phyloP scores from a whole-genome alignment of 805 yeast species.

The Ogataea zsoltii region DNA sequence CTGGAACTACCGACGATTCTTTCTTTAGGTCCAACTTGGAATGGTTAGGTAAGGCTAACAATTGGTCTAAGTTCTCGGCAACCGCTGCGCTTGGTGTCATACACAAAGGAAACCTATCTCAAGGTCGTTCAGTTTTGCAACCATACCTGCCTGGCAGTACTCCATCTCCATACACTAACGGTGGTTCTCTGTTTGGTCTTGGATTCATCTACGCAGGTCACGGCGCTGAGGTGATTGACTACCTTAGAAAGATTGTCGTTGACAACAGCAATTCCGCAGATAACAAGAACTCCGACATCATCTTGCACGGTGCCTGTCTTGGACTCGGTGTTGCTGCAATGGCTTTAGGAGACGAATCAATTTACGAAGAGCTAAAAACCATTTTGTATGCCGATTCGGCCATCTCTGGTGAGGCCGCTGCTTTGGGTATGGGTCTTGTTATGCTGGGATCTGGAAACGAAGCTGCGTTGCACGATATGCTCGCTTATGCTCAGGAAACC shows the following conservation, averaged over 20 bases:
- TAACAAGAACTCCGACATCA: constrained; percentile 68
- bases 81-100: constrained; percentile 98
- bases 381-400: constrained; percentile 90
- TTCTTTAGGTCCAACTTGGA: constrained; percentile 89
- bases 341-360: constrained; percentile 75
- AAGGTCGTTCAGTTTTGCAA: constrained; percentile 81
- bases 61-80: constrained; percentile 97
- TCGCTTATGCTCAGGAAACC: constrained; percentile 89
- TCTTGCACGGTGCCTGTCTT: constrained; percentile 92
- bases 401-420: constrained; percentile 94
- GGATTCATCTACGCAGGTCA: constrained; percentile 96
- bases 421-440: constrained; percentile 91
- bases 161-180: constrained; percentile 86
- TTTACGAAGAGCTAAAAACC: constrained; percentile 80
- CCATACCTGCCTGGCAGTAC: constrained; percentile 87
- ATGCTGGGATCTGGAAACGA: constrained; percentile 89
- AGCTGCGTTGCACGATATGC: constrained; percentile 72
- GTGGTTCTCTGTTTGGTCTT: constrained; percentile 91
- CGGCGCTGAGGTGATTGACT: constrained; percentile 83
- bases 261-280: constrained; percentile 47
- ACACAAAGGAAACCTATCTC: constrained; percentile 90
- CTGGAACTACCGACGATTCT: constrained; percentile 94
- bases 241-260: constrained; percentile 69
- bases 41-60: constrained; percentile 96
- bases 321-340: constrained; percentile 97